Base-by-base conservation (phyloP, 1,139 yeast genomes). In the Kodamaea alishanica region DNA sequence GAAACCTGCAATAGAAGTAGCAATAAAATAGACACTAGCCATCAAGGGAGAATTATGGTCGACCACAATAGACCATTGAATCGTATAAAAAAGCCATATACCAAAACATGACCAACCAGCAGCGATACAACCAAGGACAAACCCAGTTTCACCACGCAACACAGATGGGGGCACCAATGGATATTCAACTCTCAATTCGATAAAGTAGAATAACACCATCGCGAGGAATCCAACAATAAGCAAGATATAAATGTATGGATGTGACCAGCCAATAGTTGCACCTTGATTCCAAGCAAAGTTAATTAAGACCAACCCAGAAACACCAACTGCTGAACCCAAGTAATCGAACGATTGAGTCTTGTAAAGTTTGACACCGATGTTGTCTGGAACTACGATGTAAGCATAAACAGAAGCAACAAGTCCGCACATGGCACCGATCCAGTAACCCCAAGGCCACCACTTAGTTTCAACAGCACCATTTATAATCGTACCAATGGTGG, bases 51-150 rank as follows among this genome's bases (percentile, higher is more conserved):
- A 47, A 24, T 48, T 43, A 0, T 50, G 44, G 29, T 73, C 69
- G 1, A 73, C 52, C 6, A 50, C 48, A 15, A 56, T 47, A 6
- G 65, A 45, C 56, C 70, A 64, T 44, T 67, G 62, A 51, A 66
- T 63, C 8, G 60, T 50, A 52, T 76, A 78, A 46, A 56, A 76
- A 12, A 76, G 45, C 82, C 82, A 79, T 25, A 77, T 59, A 2
- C 84, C 84, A 54, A 79, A 79, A 47, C 79, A 68, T 3, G 79
- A 67, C 84, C 84, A 79, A 0, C 84, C 84, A 1, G 75, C 68
- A 2, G 71, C 73, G 23, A 78, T 65, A 48, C 79, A 73, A 3
- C 63, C 70, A 23, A 79, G 58, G 2, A 77, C 72, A 41, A 70
- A 62, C 1, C 68, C 67, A 1, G 74, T 70, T 20, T 71, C 70